Evolutionary conservation across 75 land plant genomes (phyloP).

Genomic region (Gnetum montanum): DNA sequence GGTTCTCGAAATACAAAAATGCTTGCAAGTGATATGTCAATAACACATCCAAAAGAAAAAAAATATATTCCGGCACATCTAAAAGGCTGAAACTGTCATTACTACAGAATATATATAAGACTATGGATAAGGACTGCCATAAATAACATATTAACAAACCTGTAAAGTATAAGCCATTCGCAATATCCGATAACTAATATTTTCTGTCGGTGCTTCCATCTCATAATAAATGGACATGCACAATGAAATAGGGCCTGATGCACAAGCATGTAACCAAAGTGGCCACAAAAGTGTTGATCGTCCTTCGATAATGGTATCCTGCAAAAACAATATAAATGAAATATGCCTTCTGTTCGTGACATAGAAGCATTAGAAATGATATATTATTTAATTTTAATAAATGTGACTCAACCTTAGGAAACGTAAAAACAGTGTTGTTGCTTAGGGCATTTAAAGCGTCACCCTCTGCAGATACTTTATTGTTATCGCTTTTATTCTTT

Average conservation of each 20-base stretch:
- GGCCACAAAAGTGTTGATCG: constrained; percentile 77
- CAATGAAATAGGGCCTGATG: constrained; percentile 52
- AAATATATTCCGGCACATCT: too few relatives aligned
- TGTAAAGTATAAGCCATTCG: constrained; percentile 65
- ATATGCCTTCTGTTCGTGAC: too few relatives aligned
- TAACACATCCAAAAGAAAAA: too few relatives aligned
- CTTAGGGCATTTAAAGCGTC: constrained; percentile 6
- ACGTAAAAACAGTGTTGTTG: constrained; percentile 26
- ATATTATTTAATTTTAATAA: too few relatives aligned
- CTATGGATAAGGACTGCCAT: too few relatives aligned
- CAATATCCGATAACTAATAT: constrained; percentile 63
- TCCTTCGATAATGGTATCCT: constrained; percentile 52
- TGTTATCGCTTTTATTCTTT: constrained; percentile 9
- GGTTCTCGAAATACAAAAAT: too few relatives aligned
- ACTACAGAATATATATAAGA: too few relatives aligned
- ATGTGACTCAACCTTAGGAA: constrained; percentile 54
- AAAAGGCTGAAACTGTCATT: too few relatives aligned
- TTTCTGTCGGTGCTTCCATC: constrained; percentile 31
- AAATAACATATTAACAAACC: too few relatives aligned
- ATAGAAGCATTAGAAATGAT: too few relatives aligned
- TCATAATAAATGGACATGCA: constrained; percentile 73
- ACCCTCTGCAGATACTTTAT: background rate
- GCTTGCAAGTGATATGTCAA: too few relatives aligned
- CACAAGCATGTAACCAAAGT: constrained; percentile 76
- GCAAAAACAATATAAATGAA: constrained; percentile 1